Evolutionary conservation across 495 filamentous ascomycete genomes (phyloP), one percentile per base, ranked within the genome.

Genomic region (Cudoniella acicularis): DNA sequence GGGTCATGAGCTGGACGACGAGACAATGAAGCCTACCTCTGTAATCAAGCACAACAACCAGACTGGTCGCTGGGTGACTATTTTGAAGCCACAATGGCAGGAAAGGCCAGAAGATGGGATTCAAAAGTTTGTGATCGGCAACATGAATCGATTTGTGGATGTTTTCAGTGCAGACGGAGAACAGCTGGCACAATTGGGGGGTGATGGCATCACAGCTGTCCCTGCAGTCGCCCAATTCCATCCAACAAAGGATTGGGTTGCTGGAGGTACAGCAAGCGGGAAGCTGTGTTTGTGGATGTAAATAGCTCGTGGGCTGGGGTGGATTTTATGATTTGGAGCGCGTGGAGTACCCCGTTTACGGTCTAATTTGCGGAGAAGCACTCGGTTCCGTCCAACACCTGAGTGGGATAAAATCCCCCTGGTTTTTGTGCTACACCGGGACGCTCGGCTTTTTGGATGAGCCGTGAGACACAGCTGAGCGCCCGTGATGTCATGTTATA

Each of bases 61-160:
- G 75, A 98, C 95, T 0, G 94, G 94, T 0, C 80, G 77, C 6
- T 86, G 83, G 83, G 82, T 86, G 1, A 80, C 74, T 16, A 96
- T 95, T 59, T 77, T 98, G 8, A 90, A 92, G 52, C 87, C 94
- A 2, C 90, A 96, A 63, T 98, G 94, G 94, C 95, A 98, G 71
- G 70, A 78, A 18, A 81, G 80, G 51, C 94, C 94, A 0, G 76
- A 78, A 40, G 88, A 92, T 49, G 84, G 83, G 22, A 81, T 91
- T 4, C 87, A 96, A 54, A 88, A 90, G 49, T 90, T 98, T 71
- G 91, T 85, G 46, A 93, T 98, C 58, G 95, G 90, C 0, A 98
- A 96, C 68, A 98, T 98, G 94, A 96, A 96, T 69, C 85, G 94
- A 18, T 97, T 96, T 62, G 89, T 98, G 2, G 94, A 98, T 69